phyloP scores from a whole-genome alignment of 1,139 yeast species.

The Hyphopichia burtonii region DNA sequence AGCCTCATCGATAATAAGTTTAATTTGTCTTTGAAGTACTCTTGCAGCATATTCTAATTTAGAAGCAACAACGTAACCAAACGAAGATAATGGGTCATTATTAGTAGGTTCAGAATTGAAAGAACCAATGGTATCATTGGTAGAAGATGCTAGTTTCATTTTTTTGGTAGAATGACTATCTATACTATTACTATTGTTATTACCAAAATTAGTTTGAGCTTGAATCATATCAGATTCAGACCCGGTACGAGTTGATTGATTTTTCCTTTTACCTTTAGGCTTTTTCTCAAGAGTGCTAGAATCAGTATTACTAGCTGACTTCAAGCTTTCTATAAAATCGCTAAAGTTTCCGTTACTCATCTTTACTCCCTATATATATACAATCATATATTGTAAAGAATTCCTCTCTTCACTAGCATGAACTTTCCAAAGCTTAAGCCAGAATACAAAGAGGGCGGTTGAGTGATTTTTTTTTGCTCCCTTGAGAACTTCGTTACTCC shows the following conservation, averaged over 20 bases:
- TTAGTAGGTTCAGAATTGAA: background rate
- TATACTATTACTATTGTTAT: background rate
- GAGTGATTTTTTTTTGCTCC: background rate
- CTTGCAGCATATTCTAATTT: conserved; percentile 43
- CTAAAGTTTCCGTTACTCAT: background rate
- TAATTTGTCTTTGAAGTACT: conserved; percentile 50
- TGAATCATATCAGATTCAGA: background rate
- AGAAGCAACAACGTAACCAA: conserved; percentile 40
- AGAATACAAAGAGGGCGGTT: background rate
- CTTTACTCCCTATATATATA: background rate
- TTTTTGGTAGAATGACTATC: background rate
- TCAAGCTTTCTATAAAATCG: background rate
- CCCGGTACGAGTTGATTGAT: background rate
- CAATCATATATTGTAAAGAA: background rate
- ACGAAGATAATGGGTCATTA: conserved; percentile 1
- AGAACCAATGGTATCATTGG: background rate
- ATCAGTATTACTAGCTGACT: background rate
- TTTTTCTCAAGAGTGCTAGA: background rate
- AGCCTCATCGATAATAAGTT: conserved; percentile 51
- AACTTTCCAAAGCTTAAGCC: too few relatives aligned
- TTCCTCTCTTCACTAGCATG: too few relatives aligned
- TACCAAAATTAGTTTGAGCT: background rate
- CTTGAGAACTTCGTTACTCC: background rate
- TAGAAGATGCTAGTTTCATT: background rate
- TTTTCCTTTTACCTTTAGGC: background rate